A percentile compares a stretch with the other conserved stretches of the same genome.
These are phyloP conservation scores for Penstemon barbatus DNA, from an alignment of 257 asterid genomes.

Conservation along the genomic window DNA sequence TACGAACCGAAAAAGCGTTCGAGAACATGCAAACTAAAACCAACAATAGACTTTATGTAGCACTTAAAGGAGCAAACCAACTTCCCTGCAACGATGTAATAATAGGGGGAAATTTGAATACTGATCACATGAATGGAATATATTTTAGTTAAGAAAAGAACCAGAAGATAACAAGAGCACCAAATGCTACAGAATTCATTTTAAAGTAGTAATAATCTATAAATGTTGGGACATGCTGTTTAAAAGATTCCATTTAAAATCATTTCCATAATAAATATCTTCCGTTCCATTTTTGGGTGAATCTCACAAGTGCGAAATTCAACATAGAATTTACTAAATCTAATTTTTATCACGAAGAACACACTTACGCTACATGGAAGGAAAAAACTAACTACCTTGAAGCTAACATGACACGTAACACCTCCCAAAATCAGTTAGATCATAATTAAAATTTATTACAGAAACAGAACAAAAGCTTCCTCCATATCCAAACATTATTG, in stretches of 20 bases:
- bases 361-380: background rate
- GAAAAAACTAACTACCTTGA: background rate
- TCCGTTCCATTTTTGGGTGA: background rate
- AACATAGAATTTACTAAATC: background rate
- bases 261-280: background rate
- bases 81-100: background rate
- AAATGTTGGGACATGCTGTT: background rate
- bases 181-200: slow-evolving; percentile 2
- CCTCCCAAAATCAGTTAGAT: slow-evolving; percentile 1
- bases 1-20: background rate
- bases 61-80: background rate
- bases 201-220: background rate
- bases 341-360: background rate
- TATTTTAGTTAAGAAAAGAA: background rate
- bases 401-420: background rate
- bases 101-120: background rate
- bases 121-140: background rate
- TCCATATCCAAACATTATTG: background rate
- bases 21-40: background rate
- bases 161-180: background rate
- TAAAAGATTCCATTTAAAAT: background rate
- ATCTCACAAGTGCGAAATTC: background rate
- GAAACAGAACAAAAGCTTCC: slow-evolving; percentile 8
- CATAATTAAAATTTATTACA: background rate
- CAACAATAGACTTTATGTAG: background rate